These are phyloP conservation scores for Plasmopara halstedii DNA, from an alignment of 352 stramenopile genomes.

Conservation along the genomic window DNA sequence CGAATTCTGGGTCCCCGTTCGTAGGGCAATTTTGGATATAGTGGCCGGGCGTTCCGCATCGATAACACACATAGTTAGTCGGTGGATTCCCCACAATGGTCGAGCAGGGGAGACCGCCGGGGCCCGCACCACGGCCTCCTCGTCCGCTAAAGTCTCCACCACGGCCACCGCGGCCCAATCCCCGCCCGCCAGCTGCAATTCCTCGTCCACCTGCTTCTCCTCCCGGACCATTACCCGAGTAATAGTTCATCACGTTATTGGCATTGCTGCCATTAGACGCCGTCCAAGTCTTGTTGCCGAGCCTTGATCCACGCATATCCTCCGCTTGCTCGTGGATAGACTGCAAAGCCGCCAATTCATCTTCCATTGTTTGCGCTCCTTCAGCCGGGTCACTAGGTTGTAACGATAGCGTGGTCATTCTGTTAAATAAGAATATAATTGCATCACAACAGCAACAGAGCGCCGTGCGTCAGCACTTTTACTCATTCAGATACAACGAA, in stretches of 20 bases:
- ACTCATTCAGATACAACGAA: background rate
- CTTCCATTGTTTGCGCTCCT: slow-evolving; percentile 76
- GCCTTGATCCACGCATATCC: slow-evolving; percentile 61
- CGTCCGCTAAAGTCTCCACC: slow-evolving; percentile 36
- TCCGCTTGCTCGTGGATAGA: slow-evolving; percentile 82
- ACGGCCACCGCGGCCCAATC: slow-evolving; percentile 36
- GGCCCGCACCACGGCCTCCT: slow-evolving; percentile 23
- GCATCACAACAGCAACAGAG: background rate
- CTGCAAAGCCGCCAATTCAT: slow-evolving; percentile 72
- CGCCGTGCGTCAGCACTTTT: slow-evolving; percentile 10
- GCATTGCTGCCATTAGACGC: slow-evolving; percentile 65
- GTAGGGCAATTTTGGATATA: slow-evolving; percentile 87
- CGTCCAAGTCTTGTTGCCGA: slow-evolving; percentile 85
- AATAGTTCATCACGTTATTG: slow-evolving; percentile 76
- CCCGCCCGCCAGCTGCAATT: slow-evolving; percentile 30
- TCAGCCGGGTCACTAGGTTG: slow-evolving; percentile 10
- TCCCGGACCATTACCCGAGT: slow-evolving; percentile 32
- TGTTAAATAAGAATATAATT: slow-evolving; percentile 11
- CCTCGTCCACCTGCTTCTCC: slow-evolving; percentile 29
- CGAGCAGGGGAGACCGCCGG: slow-evolving; percentile 7
- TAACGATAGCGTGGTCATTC: slow-evolving; percentile 23
- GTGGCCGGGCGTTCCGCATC: slow-evolving; percentile 74
- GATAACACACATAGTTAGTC: slow-evolving; percentile 81
- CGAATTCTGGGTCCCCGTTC: slow-evolving; percentile 82
- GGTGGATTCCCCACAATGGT: slow-evolving; percentile 51